phyloP scores from a whole-genome alignment of 805 yeast species.

The Tetrapisispora iriomotensis region DNA sequence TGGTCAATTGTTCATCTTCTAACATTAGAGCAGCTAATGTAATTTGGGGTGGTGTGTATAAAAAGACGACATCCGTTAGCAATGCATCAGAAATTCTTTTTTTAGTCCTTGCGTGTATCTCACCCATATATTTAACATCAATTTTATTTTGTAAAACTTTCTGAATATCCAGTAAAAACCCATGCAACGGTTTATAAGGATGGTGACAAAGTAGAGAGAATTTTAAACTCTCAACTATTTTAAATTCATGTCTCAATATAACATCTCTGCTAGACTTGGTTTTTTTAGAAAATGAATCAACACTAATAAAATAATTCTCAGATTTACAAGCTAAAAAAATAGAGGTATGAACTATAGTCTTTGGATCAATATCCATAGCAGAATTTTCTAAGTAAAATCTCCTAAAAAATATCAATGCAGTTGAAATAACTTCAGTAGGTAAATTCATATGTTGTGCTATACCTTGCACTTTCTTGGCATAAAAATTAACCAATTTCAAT shows the following conservation, averaged over 20 bases:
- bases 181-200: constrained; percentile 84
- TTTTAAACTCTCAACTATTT: constrained; percentile 57
- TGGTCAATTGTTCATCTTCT: constrained; percentile 53
- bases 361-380: constrained; percentile 84
- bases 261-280: constrained; percentile 59
- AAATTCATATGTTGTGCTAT: constrained; percentile 65
- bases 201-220: constrained; percentile 83
- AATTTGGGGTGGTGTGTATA: constrained; percentile 89
- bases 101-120: constrained; percentile 61
- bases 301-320: constrained; percentile 82
- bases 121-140: constrained; percentile 51
- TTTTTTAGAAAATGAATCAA: constrained; percentile 64
- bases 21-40: constrained; percentile 78
- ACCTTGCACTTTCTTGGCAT: constrained; percentile 60
- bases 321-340: constrained; percentile 86
- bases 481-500: constrained; percentile 51
- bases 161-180: constrained; percentile 88
- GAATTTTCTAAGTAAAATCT: constrained; percentile 72
- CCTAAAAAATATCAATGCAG: constrained; percentile 75
- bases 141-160: constrained; percentile 36
- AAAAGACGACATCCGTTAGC: constrained; percentile 64
- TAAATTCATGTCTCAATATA: constrained; percentile 71
- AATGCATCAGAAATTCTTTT: constrained; percentile 56
- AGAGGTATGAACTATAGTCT: constrained; percentile 67
- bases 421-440: constrained; percentile 82